These are phyloP conservation scores for Saccharomyces hybrid DNA, from an alignment of 1,139 yeast species.

Conservation along the genomic window DNA sequence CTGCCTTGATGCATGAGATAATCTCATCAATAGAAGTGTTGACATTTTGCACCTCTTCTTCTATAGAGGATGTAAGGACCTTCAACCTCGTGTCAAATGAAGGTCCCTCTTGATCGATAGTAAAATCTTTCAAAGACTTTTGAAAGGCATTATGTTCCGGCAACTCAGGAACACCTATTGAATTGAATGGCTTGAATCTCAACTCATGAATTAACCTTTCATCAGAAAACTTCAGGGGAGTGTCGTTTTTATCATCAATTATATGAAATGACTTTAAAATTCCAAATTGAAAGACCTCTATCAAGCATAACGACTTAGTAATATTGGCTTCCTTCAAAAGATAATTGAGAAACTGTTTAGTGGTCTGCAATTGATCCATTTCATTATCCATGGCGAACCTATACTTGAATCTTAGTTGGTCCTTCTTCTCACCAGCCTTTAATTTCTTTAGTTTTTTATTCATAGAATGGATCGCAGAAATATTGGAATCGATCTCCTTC, in stretches of 20 bases:
- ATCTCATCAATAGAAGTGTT: constrained; percentile 16
- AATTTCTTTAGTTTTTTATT: constrained; percentile 43
- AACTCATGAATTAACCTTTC: constrained; percentile 51
- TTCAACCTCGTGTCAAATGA: constrained; percentile 14
- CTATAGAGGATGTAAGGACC: constrained; percentile 15
- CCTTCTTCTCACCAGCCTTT: constrained; percentile 34
- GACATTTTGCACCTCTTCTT: constrained; percentile 16
- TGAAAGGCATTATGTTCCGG: constrained; percentile 39
- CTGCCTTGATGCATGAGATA: constrained; percentile 17
- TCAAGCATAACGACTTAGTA: constrained; percentile 34
- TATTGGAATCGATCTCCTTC: constrained; percentile 37
- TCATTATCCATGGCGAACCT: constrained; percentile 20
- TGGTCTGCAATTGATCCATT: constrained; percentile 24
- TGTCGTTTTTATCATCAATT: constrained; percentile 33
- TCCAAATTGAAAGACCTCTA: constrained; percentile 36
- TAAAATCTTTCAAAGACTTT: constrained; percentile 19
- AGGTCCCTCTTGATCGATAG: constrained; percentile 16
- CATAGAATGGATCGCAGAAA: constrained; percentile 33
- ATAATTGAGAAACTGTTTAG: constrained; percentile 21
- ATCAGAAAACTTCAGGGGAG: constrained; percentile 35
- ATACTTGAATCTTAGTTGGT: constrained; percentile 25
- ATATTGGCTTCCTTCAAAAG: constrained; percentile 35
- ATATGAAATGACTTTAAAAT: constrained; percentile 37
- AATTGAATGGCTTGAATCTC: constrained; percentile 74
- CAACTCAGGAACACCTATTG: constrained; percentile 70